phyloP scores from a whole-genome alignment of 495 filamentous ascomycete genomes.

The Cairneyella variabilis region DNA sequence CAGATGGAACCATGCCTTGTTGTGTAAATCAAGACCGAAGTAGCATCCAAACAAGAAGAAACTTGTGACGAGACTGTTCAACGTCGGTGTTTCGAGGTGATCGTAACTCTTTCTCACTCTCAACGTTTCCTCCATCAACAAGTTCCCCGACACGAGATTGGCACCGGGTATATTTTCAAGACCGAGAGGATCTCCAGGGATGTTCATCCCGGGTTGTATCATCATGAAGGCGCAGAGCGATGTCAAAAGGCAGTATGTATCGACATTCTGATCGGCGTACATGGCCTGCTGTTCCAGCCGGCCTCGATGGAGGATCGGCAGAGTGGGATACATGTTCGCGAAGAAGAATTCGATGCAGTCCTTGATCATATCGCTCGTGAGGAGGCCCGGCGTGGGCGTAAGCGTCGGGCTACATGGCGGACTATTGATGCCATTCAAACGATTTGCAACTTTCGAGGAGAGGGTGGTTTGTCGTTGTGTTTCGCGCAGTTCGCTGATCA shows the following conservation, averaged over 20 bases:
- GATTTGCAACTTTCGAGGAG: constrained; percentile 42
- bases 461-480: constrained; percentile 59
- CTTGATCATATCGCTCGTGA: constrained; percentile 59
- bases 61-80: constrained; percentile 68
- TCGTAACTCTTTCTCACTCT: constrained; percentile 73
- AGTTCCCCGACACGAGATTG: constrained; percentile 50
- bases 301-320: constrained; percentile 73
- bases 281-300: constrained; percentile 60
- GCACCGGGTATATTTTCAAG: constrained; percentile 49
- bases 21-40: constrained; percentile 67
- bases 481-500: constrained; percentile 72
- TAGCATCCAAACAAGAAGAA: constrained; percentile 78
- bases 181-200: constrained; percentile 49
- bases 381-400: constrained; percentile 49
- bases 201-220: constrained; percentile 74
- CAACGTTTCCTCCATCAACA: constrained; percentile 73
- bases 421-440: constrained; percentile 37
- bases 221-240: constrained; percentile 81
- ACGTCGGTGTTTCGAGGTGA: constrained; percentile 63
- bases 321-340: constrained; percentile 74
- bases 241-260: constrained; percentile 74
- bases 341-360: constrained; percentile 82
- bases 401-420: constrained; percentile 38
- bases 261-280: constrained; percentile 61
- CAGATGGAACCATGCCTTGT: constrained; percentile 70